Conservation (phyloP, 169 alveolate genomes). For the Toxoplasma gondii region DNA sequence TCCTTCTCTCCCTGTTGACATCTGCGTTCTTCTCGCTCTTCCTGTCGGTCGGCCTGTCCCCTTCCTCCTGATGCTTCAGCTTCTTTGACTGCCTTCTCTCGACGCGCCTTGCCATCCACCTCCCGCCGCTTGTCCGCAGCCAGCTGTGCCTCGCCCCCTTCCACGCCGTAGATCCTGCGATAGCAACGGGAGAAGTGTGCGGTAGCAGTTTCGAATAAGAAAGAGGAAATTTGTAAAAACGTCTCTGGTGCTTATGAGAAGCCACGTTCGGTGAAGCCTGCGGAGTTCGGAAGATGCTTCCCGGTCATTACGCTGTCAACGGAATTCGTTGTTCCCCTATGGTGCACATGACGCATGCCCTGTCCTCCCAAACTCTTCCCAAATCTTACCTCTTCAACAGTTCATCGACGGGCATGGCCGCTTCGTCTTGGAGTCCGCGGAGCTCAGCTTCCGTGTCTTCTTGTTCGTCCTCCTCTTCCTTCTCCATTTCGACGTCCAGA, state of each 20-base stretch:
- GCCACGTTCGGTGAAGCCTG: too few species aligned
- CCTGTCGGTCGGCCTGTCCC: not conserved
- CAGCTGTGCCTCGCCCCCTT: not conserved
- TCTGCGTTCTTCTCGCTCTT: not conserved
- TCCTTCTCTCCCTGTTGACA: conserved; percentile 31
- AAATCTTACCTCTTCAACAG: not conserved
- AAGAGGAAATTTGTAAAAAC: too few species aligned
- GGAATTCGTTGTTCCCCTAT: too few species aligned
- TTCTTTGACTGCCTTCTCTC: not conserved
- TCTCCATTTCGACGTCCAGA: conserved; percentile 42
- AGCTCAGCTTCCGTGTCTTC: not conserved
- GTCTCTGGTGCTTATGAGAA: too few species aligned
- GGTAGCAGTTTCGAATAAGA: too few species aligned
- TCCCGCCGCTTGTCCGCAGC: not conserved
- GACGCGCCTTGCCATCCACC: not conserved
- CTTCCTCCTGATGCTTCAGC: not conserved
- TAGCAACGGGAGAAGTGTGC: not conserved
- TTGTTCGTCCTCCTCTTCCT: conserved; percentile 25
- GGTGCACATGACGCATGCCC: too few species aligned
- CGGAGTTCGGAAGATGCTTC: too few species aligned
- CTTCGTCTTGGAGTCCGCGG: conserved; percentile 2
- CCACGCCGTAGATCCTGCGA: not conserved
- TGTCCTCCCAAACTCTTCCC: not conserved
- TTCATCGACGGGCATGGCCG: conserved; percentile 13
- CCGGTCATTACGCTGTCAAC: too few species aligned